Evolutionary conservation across 2,329 filamentous ascomycete genomes (phyloP).

Genomic region (Cladosporium sp.): DNA sequence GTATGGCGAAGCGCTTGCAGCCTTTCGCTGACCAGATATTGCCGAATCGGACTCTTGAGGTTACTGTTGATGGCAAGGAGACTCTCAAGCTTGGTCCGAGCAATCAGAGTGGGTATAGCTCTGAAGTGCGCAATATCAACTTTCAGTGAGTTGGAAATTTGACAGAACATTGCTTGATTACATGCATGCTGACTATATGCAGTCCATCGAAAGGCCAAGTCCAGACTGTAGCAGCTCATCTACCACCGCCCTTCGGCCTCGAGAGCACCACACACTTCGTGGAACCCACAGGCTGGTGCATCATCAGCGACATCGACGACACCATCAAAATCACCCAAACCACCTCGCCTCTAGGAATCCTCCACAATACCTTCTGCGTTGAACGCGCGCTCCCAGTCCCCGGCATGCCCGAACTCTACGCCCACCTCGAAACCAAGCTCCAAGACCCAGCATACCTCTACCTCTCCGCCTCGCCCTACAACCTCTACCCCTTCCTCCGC

Average conservation of each 20-base stretch:
- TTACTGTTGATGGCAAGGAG: constrained; percentile 54
- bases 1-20: constrained; percentile 66
- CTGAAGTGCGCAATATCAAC: constrained; percentile 32
- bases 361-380: constrained; percentile 81
- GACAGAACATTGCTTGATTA: not conserved
- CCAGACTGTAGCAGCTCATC: constrained; percentile 25
- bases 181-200: not conserved
- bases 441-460: constrained; percentile 81
- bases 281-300: constrained; percentile 74
- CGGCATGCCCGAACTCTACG: constrained; percentile 85
- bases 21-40: constrained; percentile 78
- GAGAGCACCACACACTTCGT: constrained; percentile 73
- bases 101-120: constrained; percentile 35
- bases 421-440: constrained; percentile 58
- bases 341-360: constrained; percentile 73
- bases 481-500: constrained; percentile 83
- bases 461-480: constrained; percentile 90
- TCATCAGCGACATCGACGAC: constrained; percentile 91
- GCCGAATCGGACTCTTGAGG: constrained; percentile 67
- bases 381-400: constrained; percentile 63
- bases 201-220: constrained; percentile 19
- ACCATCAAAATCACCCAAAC: constrained; percentile 92
- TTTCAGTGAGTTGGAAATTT: constrained; percentile 21
- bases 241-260: constrained; percentile 41
- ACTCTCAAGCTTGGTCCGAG: constrained; percentile 38